Evolutionary conservation across 2,329 filamentous ascomycete genomes (phyloP).

Genomic region (Pseudogymnoascus sp.): DNA sequence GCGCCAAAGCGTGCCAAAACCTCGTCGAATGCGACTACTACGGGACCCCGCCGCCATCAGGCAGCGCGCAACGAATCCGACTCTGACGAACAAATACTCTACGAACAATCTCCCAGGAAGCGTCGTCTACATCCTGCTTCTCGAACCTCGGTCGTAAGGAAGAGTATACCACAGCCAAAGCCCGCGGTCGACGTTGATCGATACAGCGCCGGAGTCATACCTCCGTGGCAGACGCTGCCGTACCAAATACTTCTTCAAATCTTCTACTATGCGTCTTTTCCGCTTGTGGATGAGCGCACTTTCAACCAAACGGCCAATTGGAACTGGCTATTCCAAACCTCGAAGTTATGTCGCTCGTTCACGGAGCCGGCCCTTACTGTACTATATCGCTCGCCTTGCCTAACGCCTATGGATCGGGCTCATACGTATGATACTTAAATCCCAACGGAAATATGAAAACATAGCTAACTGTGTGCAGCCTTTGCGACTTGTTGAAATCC

Average conservation of each 20-base stretch:
- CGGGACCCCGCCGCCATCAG: not conserved
- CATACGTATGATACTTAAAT: conserved; percentile 35
- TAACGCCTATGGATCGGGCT: conserved; percentile 46
- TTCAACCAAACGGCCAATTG: conserved; percentile 38
- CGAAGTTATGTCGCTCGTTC: conserved; percentile 57
- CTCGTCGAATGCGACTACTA: not conserved
- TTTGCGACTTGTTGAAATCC: conserved; percentile 8
- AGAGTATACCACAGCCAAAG: not conserved
- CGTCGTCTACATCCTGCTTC: not conserved
- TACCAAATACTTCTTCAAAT: conserved; percentile 64
- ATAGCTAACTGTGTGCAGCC: conserved; percentile 37
- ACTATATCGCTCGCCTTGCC: conserved; percentile 62
- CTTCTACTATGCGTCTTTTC: conserved; percentile 59
- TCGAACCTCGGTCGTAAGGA: not conserved
- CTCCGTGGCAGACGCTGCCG: conserved; percentile 54
- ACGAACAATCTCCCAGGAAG: not conserved
- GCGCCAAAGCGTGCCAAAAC: not conserved
- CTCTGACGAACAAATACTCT: conserved; percentile 1
- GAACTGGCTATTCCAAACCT: conserved; percentile 58
- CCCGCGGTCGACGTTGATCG: not conserved
- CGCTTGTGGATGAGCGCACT: conserved; percentile 44
- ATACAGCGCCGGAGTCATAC: conserved; percentile 33
- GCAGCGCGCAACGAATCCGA: not conserved
- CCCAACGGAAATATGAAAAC: conserved; percentile 34
- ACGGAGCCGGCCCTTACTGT: conserved; percentile 66